These are phyloP conservation scores for Erucastrum elatum DNA, from an alignment of 345 rosid genomes.

Conservation along the genomic window DNA sequence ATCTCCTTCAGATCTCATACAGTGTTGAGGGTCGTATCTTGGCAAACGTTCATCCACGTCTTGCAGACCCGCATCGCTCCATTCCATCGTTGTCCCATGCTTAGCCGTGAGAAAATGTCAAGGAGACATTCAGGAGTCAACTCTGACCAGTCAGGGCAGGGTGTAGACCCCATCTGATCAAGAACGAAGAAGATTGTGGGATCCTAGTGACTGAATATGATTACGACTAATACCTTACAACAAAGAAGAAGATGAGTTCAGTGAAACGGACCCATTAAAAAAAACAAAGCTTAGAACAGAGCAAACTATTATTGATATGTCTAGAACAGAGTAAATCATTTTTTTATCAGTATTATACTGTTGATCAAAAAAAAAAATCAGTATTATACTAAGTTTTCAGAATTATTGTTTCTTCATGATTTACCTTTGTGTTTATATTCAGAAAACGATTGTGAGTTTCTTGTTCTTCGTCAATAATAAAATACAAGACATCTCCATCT, in stretches of 20 bases:
- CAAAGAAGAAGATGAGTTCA: too few species aligned
- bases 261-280: too few species aligned
- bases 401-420: background rate
- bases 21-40: slow-evolving; percentile 56
- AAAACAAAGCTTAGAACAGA: too few species aligned
- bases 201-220: too few species aligned
- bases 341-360: too few species aligned
- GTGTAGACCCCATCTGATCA: slow-evolving; percentile 16
- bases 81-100: slow-evolving; percentile 53
- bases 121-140: slow-evolving; percentile 61
- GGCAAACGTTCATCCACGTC: slow-evolving; percentile 56
- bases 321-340: background rate
- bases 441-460: background rate
- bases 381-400: background rate
- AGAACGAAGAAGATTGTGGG: background rate
- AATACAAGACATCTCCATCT: background rate
- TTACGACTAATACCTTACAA: too few species aligned
- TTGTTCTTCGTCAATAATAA: background rate
- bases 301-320: too few species aligned
- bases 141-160: background rate
- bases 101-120: slow-evolving; percentile 64
- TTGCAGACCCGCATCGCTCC: slow-evolving; percentile 84
- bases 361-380: too few species aligned
- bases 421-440: background rate
- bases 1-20: slow-evolving; percentile 47